A percentile compares a stretch with the other conserved stretches of the same genome.
phyloP scores from a whole-genome alignment of 176 grass and related monocot genomes.

The Thalia dealbata region DNA sequence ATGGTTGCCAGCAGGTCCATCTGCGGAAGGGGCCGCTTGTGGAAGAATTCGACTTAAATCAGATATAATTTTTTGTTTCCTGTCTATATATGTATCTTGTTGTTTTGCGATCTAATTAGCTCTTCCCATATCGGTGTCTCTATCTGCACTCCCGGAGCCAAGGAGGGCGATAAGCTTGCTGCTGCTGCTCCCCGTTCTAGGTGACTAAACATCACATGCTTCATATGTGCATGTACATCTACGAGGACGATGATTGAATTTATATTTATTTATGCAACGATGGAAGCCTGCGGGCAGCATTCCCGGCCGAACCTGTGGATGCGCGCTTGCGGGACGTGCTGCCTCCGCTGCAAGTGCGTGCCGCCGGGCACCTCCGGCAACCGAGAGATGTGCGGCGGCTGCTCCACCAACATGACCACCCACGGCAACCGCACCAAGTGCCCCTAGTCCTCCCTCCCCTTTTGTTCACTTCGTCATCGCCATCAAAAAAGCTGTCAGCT shows the following conservation, averaged over 20 bases:
- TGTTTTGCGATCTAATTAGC: neutral
- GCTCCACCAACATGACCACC: constrained; percentile 37
- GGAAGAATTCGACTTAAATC: neutral
- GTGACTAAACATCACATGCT: too few relatives aligned
- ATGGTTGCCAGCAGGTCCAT: neutral
- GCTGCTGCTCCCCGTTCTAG: too few relatives aligned
- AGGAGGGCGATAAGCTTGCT: too few relatives aligned
- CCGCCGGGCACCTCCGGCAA: constrained; percentile 33
- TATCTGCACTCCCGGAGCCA: too few relatives aligned
- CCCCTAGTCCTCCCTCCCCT: constrained; percentile 19
- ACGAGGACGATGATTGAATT: too few relatives aligned
- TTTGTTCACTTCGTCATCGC: neutral
- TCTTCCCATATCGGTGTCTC: too few relatives aligned
- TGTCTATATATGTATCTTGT: too few relatives aligned
- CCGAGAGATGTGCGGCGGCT: constrained; percentile 26
- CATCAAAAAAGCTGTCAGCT: neutral
- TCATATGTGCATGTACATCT: too few relatives aligned
- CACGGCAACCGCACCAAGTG: constrained; percentile 37
- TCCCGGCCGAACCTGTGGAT: constrained; percentile 30
- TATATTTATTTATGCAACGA: neutral
- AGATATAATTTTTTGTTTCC: neutral
- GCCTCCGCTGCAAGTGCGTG: constrained; percentile 35
- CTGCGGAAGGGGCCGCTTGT: neutral
- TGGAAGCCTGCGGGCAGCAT: constrained; percentile 29
- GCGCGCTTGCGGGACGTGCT: constrained; percentile 34